Evolutionary conservation across 176 grass and related monocot species (phyloP).

Genomic region (Echinochloa phyllopogon): DNA sequence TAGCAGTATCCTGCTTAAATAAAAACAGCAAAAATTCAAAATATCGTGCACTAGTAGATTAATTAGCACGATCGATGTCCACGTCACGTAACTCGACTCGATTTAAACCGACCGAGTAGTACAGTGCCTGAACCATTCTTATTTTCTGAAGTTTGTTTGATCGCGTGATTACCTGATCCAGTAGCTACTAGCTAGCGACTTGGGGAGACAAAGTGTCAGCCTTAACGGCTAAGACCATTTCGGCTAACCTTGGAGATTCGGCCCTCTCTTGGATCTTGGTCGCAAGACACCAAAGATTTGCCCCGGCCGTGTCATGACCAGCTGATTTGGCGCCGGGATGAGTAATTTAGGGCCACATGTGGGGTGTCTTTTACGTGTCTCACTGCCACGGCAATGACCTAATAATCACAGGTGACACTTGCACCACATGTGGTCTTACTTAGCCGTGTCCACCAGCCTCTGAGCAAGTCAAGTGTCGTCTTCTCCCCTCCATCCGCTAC

Average conservation of each 20-base stretch:
- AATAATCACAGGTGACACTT: background rate
- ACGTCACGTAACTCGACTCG: background rate
- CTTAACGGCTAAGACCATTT: background rate
- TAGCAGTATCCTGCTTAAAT: no score
- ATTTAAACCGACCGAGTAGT: background rate
- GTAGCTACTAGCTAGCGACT: background rate
- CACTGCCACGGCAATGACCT: background rate
- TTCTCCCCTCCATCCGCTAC: background rate
- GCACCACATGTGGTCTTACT: background rate
- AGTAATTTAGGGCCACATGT: constrained; percentile 25
- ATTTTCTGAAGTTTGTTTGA: background rate
- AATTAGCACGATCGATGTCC: background rate
- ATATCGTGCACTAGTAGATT: background rate
- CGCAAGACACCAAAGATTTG: constrained; percentile 3
- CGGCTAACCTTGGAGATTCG: constrained; percentile 39
- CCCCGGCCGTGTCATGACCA: background rate
- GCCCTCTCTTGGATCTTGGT: constrained; percentile 40
- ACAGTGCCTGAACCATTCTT: background rate
- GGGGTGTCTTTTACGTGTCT: background rate
- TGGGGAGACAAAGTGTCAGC: background rate
- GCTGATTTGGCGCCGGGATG: constrained; percentile 1
- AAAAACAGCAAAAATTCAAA: no score
- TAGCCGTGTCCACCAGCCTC: constrained; percentile 10
- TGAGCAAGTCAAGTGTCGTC: constrained; percentile 51
- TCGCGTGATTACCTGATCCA: background rate